These are phyloP conservation scores for Hericium erinaceus DNA, from an alignment of 768 basidiomycete species.

Conservation along the genomic window DNA sequence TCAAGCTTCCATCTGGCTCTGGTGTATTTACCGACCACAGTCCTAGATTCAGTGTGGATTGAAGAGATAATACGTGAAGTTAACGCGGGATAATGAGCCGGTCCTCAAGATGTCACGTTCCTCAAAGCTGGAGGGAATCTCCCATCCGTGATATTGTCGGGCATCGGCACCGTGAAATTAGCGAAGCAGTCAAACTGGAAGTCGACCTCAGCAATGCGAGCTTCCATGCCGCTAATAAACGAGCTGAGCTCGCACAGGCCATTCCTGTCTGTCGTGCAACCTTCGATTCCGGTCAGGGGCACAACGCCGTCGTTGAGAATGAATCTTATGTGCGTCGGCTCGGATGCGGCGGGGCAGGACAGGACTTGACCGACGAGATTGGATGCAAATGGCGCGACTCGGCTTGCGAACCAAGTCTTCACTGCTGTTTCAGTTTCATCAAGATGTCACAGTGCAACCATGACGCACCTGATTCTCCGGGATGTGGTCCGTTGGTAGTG, in stretches of 20 bases:
- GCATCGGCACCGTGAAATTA: constrained; percentile 35
- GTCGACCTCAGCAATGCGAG: constrained; percentile 31
- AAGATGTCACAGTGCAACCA: background rate
- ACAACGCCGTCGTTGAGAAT: constrained; percentile 41
- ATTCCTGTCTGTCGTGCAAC: constrained; percentile 31
- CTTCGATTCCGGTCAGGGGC: constrained; percentile 34
- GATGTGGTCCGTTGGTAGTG: constrained; percentile 30
- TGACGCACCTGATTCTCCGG: constrained; percentile 20
- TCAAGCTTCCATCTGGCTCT: no score
- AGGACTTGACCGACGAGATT: constrained; percentile 40
- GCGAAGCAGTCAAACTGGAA: constrained; percentile 34
- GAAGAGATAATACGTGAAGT: no score
- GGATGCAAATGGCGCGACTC: constrained; percentile 38
- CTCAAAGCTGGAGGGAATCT: constrained; percentile 1
- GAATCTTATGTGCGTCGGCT: constrained; percentile 29
- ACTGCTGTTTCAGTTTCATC: background rate
- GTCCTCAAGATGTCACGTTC: background rate
- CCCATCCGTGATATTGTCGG: constrained; percentile 33
- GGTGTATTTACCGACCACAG: no score
- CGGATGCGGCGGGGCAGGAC: constrained; percentile 23
- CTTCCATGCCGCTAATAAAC: constrained; percentile 29
- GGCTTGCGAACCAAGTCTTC: constrained; percentile 27
- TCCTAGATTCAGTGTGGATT: no score
- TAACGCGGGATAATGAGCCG: no score
- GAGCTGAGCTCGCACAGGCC: constrained; percentile 33